Base-by-base conservation (phyloP, 192 early-diverging fungal genomes). In the Backusella morwellensis region DNA sequence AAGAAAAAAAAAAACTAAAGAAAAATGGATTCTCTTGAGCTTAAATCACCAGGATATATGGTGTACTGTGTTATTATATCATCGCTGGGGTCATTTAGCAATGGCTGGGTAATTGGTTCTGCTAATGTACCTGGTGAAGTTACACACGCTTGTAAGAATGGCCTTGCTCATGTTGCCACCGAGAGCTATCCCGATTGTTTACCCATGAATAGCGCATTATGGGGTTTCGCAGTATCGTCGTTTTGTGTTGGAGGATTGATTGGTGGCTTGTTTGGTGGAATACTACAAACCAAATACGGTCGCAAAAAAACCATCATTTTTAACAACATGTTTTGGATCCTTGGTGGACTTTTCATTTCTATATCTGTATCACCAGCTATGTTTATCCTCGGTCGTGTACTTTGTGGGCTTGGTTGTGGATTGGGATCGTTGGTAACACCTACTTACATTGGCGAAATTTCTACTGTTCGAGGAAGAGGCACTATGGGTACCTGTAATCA, bases 391-490 rank as follows among this genome's bases (percentile, higher is more conserved):
- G 95, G 94, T 6, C 92, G 95, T 68, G 81, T 95, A 41, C 63
- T 93, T 40, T 86, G 88, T 17, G 95, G 95, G 44, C 80, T 94
- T 75, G 91, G 87, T 2, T 90, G 92, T 19, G 95, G 95, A 32
- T 85, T 92, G 5, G 86, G 88, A 42, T 87, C 89, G 35, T 77
- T 88, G 35, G 83, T 82, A 2, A 82, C 80, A 36, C 85, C 87
- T 19, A 91, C 93, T 19, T 96, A 95, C 72, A 88, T 97, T 23
- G 90, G 90, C 17, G 95, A 96, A 79, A 90, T 96, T 72, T 86
- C 93, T 0, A 94, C 95, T 0, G 86, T 91, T 6, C 85, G 84
- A 19, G 83, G 86, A 32, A 87, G 94, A 78, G 94, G 93, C 34
- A 77, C 87, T 1, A 82, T 96, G 80, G 93, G 95, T 29, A 87